Evolutionary conservation across 2,329 filamentous ascomycete species (phyloP).

Genomic region (Neodidymelliopsis sp.): DNA sequence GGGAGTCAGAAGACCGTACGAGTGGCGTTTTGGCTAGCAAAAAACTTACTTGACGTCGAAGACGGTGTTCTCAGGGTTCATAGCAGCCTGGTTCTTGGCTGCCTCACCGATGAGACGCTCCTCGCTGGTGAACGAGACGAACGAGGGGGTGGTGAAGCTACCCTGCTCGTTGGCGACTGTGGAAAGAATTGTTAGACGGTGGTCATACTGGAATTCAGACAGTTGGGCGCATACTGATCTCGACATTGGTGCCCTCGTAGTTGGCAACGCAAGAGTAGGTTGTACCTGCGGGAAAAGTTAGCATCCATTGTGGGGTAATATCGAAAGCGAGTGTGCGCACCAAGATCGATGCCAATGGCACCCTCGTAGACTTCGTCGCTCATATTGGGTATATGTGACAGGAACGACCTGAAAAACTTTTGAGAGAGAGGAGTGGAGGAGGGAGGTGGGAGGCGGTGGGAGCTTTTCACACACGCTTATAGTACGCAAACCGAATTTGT

Average conservation of each 20-base stretch:
- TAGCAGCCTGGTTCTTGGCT: constrained; percentile 99
- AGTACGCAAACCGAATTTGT: constrained; percentile 23
- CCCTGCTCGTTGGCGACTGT: constrained; percentile 98
- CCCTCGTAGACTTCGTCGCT: constrained; percentile 98
- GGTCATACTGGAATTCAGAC: constrained; percentile 5
- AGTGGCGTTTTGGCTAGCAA: not conserved
- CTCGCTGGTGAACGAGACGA: constrained; percentile 98
- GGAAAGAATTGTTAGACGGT: constrained; percentile 30
- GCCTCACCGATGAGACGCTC: constrained; percentile 99
- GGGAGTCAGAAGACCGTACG: constrained; percentile 41
- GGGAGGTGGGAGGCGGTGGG: constrained; percentile 38
- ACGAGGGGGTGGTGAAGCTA: constrained; percentile 97
- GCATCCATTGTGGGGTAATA: constrained; percentile 40
- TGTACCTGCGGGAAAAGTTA: constrained; percentile 71
- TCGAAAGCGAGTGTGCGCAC: constrained; percentile 58
- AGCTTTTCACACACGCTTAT: constrained; percentile 30
- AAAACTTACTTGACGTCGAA: constrained; percentile 94
- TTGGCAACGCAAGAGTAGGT: constrained; percentile 99
- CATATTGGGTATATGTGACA: constrained; percentile 68
- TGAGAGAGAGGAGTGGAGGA: constrained; percentile 41
- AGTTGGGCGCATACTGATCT: constrained; percentile 77
- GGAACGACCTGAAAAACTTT: constrained; percentile 39
- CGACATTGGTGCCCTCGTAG: constrained; percentile 99
- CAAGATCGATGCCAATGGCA: constrained; percentile 99
- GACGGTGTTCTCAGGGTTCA: constrained; percentile 98